Conservation (phyloP, 148 eudicot species). For the Limonium bicolor region DNA sequence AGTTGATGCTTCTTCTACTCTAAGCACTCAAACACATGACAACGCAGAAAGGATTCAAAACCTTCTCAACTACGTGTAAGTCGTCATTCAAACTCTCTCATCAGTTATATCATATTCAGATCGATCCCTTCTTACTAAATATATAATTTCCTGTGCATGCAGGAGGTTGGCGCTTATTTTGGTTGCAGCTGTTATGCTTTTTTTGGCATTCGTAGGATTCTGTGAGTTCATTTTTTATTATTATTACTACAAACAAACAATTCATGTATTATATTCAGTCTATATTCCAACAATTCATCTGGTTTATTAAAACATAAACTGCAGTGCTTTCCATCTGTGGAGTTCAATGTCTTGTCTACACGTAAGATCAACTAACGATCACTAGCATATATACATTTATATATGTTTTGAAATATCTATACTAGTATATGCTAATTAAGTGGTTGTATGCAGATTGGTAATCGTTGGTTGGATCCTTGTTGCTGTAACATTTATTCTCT, state of each 20-base stretch:
- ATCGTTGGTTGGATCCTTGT: slow-evolving; percentile 70
- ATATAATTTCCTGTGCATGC: too few relatives aligned
- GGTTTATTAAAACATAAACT: slow-evolving; percentile 1
- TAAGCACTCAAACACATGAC: slow-evolving; percentile 28
- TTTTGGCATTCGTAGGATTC: slow-evolving; percentile 63
- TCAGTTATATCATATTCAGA: not conserved
- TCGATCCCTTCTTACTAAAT: not conserved
- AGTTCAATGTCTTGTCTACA: slow-evolving; percentile 62
- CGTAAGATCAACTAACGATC: too few relatives aligned
- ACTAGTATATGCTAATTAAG: too few relatives aligned
- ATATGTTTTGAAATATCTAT: too few relatives aligned
- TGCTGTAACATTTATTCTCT: slow-evolving; percentile 53
- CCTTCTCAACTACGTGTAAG: slow-evolving; percentile 54
- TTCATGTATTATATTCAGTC: not conserved
- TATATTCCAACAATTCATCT: too few relatives aligned
- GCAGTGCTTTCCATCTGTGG: slow-evolving; percentile 76
- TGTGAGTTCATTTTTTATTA: slow-evolving; percentile 34
- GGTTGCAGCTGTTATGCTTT: slow-evolving; percentile 74
- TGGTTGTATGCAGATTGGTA: slow-evolving; percentile 51
- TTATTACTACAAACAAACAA: too few relatives aligned
- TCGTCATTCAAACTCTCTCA: not conserved
- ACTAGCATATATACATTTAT: too few relatives aligned
- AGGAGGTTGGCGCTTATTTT: slow-evolving; percentile 53
- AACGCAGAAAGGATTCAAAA: slow-evolving; percentile 28
- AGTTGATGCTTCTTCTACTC: slow-evolving; percentile 43